Evolutionary conservation across 176 grass and related monocot genomes (phyloP), one percentile per base, ranked within the genome.

Genomic region (Rhynchospora tenuis): DNA sequence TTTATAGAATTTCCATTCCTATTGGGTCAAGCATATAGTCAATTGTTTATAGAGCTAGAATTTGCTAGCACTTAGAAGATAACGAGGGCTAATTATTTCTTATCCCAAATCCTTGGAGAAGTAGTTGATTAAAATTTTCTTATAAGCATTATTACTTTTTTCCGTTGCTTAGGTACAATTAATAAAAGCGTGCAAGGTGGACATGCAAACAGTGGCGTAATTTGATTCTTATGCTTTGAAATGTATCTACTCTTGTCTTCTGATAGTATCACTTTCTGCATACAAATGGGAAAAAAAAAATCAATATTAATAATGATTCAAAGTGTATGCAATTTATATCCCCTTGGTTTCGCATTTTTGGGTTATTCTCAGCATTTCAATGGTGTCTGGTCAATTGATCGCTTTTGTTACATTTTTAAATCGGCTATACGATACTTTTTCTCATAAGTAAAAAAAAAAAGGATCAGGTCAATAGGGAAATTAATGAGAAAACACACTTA

Each of bases 161-260:
- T 46, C 11, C 14, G 23, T 15, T 81, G 38, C 38, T 62, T 63
- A 81, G 78, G 78, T 62, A 60, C 56, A 63, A 45, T 20, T 24
- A 81, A 81, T 81, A 81, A 81, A 81, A 24, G 73, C 47, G 52
- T 76, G 73, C 48, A 55, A 48, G 47, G 47, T 52, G 46, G 46
- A 52, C 46, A 51, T 52, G 71, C 4, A 14, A 80, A 16, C 33
- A 28, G 7, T 31, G 77, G 24, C 19, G 58, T 80, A 61, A 80
- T 80, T 80, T 80, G 52, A 28, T 61, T 80, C 16, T 80, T 80
- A 4, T 61, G 58, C 23, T n/a, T 38, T 62, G n/a, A 63, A 43
- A 81, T 62, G 78, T 81, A 81, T 62, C 19, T 63, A 61, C 3
- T 38, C 33, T 38, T 38, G 78, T 29, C 73, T 55, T 55, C 13